These are phyloP conservation scores for Gentiana macrophylla DNA, from an alignment of 257 asterid species.

Conservation along the genomic window DNA sequence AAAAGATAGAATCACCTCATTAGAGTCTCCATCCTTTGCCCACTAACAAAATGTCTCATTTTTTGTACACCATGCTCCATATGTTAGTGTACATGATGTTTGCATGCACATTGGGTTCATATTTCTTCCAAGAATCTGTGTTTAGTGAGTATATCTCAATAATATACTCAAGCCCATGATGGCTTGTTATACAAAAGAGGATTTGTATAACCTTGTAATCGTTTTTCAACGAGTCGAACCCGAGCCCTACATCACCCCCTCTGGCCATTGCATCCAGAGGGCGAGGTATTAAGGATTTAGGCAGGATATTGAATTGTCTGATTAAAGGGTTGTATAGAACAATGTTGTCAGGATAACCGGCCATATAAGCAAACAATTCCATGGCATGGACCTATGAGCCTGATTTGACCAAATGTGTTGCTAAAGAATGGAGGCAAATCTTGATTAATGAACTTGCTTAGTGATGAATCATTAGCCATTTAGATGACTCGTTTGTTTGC, in stretches of 20 bases:
- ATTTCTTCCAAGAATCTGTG: slow-evolving; percentile 32
- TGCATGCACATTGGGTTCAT: slow-evolving; percentile 24
- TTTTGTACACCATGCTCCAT: slow-evolving; percentile 50
- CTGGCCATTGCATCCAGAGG: slow-evolving; percentile 24
- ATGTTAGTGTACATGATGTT: slow-evolving; percentile 34
- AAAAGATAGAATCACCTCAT: slow-evolving; percentile 37
- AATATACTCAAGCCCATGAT: slow-evolving; percentile 17
- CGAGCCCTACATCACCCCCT: slow-evolving; percentile 45
- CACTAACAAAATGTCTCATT: slow-evolving; percentile 47
- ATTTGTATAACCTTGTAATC: slow-evolving; percentile 46
- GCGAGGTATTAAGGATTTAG: slow-evolving; percentile 22
- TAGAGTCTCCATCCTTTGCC: slow-evolving; percentile 30
- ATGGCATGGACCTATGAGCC: slow-evolving; percentile 45
- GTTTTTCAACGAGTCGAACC: slow-evolving; percentile 22
- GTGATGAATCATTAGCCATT: slow-evolving; percentile 7
- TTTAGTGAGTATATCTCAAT: slow-evolving; percentile 40
- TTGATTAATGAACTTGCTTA: slow-evolving; percentile 13
- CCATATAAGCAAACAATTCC: slow-evolving; percentile 41
- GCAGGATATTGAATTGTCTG: slow-evolving; percentile 27
- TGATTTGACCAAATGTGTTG: slow-evolving; percentile 32
- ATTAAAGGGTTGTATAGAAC: slow-evolving; percentile 45
- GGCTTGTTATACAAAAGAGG: slow-evolving; percentile 22
- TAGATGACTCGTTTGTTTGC: slow-evolving; percentile 32
- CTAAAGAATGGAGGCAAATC: slow-evolving; percentile 23
- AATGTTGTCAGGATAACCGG: slow-evolving; percentile 35